A percentile compares a stretch with the other conserved stretches of the same genome.
Evolutionary conservation across 768 basidiomycete species (phyloP).

Genomic region (Podaxis sp.): DNA sequence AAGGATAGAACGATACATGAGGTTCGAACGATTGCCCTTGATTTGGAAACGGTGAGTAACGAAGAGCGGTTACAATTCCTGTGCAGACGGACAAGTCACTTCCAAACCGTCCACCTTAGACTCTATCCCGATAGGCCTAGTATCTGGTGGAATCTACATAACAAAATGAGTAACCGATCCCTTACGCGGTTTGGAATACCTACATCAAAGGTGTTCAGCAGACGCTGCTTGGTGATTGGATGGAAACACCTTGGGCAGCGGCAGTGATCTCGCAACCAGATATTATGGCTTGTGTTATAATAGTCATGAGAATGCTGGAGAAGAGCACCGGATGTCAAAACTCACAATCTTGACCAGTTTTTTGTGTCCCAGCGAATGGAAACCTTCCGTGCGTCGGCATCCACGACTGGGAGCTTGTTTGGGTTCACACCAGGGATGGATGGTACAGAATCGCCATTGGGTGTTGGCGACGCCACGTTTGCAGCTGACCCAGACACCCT

Average conservation of each 20-base stretch:
- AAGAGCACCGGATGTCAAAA: conserved; percentile 12
- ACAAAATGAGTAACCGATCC: neutral
- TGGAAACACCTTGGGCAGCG: conserved; percentile 87
- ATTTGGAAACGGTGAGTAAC: neutral
- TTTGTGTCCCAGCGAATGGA: conserved; percentile 72
- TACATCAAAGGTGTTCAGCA: conserved; percentile 84
- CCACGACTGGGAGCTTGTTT: conserved; percentile 48
- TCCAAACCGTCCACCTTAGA: conserved; percentile 62
- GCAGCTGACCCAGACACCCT: conserved; percentile 24
- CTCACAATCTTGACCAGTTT: conserved; percentile 78
- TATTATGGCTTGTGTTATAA: conserved; percentile 63
- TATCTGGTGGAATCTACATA: conserved; percentile 70
- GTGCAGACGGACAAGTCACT: conserved; percentile 61
- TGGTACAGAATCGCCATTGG: conserved; percentile 17
- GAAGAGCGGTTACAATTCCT: neutral
- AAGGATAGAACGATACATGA: conserved; percentile 85
- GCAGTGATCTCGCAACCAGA: conserved; percentile 94
- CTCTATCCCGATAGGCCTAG: conserved; percentile 60
- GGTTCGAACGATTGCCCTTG: conserved; percentile 55
- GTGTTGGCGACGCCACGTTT: conserved; percentile 15
- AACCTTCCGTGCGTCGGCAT: conserved; percentile 57
- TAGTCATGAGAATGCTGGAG: neutral
- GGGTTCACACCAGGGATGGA: conserved; percentile 22
- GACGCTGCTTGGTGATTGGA: conserved; percentile 83
- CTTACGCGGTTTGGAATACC: conserved; percentile 12